A percentile compares a stretch with the other conserved stretches of the same genome.
Conservation (phyloP, 2,329 filamentous ascomycete genomes). For the Niveomyces coronatus region DNA sequence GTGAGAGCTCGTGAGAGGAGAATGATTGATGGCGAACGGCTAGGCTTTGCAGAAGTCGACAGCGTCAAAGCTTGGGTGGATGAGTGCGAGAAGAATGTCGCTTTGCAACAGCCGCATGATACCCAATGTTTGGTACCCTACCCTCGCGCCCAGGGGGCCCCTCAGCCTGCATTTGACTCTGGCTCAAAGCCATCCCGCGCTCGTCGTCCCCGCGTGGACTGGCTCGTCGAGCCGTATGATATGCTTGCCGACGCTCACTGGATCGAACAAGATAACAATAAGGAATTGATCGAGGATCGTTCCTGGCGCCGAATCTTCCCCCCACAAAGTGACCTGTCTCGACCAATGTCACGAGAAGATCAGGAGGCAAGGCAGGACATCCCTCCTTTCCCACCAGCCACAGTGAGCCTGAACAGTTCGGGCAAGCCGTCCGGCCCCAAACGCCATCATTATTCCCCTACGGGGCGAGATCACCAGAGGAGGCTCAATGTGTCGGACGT, state of each 20-base stretch:
- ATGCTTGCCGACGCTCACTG: conserved; percentile 84
- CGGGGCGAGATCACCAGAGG: conserved; percentile 50
- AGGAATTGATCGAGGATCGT: conserved; percentile 69
- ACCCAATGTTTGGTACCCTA: conserved; percentile 33
- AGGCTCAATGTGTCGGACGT: conserved; percentile 45
- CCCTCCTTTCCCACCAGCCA: conserved; percentile 18
- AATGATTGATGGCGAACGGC: conserved; percentile 60
- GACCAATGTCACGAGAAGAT: conserved; percentile 22
- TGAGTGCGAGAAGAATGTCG: conserved; percentile 36
- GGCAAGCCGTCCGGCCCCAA: conserved; percentile 27
- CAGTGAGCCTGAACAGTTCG: conserved; percentile 16
- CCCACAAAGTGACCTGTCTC: conserved; percentile 19
- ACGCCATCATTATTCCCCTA: conserved; percentile 38
- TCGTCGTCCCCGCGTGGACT: conserved; percentile 69
- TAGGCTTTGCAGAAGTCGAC: conserved; percentile 66
- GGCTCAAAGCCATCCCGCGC: conserved; percentile 45
- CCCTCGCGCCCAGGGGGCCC: conserved; percentile 32
- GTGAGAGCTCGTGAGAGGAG: conserved; percentile 69
- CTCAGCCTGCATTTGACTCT: conserved; percentile 32
- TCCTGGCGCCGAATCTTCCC: conserved; percentile 65
- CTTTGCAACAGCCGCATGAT: conserved; percentile 13
- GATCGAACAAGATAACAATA: conserved; percentile 76
- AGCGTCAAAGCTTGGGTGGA: conserved; percentile 71
- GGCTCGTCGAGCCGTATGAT: conserved; percentile 74
- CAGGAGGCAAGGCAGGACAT: conserved; percentile 17